Conservation (phyloP, 129 eudicot species). For the Helianthus annuus region HanXRQr2.0-SUNRISE NC_035448.2:23396369-23396868, state of each 20-base stretch:
- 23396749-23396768: slow-evolving; percentile 84
- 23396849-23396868: slow-evolving; percentile 88
- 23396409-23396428: not conserved
- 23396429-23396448: not conserved
- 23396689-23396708: not conserved
- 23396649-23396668: not conserved
- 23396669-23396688: not conserved
- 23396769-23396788: slow-evolving; percentile 56
- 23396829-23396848: slow-evolving; percentile 93
- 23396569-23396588: slow-evolving; percentile 57
- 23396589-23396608: slow-evolving; percentile 87
- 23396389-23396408: not conserved
- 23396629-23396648: not conserved
- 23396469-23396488: not conserved
- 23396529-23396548: slow-evolving; percentile 66
- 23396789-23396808: slow-evolving; percentile 61
- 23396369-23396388: slow-evolving; percentile 9
- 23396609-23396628: slow-evolving; percentile 67
- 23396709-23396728: not conserved
- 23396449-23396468: not conserved
- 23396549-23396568: slow-evolving; percentile 81
- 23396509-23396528: slow-evolving; percentile 50
- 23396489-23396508: slow-evolving; percentile 29
- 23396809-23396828: slow-evolving; percentile 61
- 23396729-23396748: slow-evolving; percentile 92